Evolutionary conservation across 768 basidiomycete species (phyloP).

Genomic region (Calvatia gigantea): DNA sequence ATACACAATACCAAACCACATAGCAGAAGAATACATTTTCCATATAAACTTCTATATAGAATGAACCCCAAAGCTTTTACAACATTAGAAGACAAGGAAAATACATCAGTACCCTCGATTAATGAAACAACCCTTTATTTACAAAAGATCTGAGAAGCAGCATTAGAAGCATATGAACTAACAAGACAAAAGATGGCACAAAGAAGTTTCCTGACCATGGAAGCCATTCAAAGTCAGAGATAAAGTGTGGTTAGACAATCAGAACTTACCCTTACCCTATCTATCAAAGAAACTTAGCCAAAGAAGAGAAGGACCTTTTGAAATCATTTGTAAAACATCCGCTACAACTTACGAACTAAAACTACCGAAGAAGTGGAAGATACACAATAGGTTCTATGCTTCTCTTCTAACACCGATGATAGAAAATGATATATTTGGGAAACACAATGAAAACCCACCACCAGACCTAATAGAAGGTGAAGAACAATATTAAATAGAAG

Average conservation of each 20-base stretch:
- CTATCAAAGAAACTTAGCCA: not conserved
- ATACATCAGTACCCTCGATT: no score
- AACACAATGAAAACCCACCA: not conserved
- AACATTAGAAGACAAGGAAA: not conserved
- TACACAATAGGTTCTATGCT: not conserved
- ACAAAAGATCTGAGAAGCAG: no score
- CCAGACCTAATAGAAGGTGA: not conserved
- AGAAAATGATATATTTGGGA: not conserved
- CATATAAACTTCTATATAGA: slow-evolving; percentile 20
- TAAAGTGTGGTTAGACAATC: not conserved
- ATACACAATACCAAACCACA: slow-evolving; percentile 16
- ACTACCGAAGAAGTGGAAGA: not conserved
- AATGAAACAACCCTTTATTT: no score
- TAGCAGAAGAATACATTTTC: slow-evolving; percentile 11
- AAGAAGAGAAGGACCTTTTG: not conserved
- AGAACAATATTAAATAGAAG: not conserved
- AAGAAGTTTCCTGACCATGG: not conserved
- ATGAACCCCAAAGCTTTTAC: not conserved
- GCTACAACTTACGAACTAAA: not conserved
- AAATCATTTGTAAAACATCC: not conserved
- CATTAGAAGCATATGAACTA: not conserved
- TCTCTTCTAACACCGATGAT: not conserved
- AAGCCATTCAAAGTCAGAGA: not conserved
- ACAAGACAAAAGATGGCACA: not conserved
- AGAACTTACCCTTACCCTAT: not conserved